phyloP scores from a whole-genome alignment of 192 early-diverging fungal species.

The Backusella macrospora region DNA sequence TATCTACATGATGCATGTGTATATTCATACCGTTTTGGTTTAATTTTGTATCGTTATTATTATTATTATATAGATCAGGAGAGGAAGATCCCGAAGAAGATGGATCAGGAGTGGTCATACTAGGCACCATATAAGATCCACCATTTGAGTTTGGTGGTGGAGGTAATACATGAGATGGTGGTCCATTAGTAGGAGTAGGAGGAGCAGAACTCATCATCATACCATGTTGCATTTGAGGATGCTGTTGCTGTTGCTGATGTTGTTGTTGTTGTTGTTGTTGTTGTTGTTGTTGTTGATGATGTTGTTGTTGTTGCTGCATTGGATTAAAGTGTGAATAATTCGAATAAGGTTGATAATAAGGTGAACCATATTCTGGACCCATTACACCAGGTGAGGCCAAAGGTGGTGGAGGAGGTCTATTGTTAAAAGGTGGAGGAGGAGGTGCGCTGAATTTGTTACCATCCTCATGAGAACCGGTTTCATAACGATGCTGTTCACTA shows the following conservation, averaged over 20 bases:
- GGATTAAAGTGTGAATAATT: slow-evolving; percentile 12
- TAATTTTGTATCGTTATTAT: slow-evolving; percentile 21
- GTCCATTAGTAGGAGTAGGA: slow-evolving; percentile 24
- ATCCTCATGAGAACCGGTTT: slow-evolving; percentile 18
- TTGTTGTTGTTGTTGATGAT: neutral
- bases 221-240: neutral
- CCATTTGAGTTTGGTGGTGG: slow-evolving; percentile 26
- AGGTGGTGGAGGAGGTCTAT: neutral
- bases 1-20: slow-evolving; percentile 21
- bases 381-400: slow-evolving; percentile 22
- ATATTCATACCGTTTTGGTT: neutral
- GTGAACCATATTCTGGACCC: slow-evolving; percentile 24
- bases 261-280: neutral
- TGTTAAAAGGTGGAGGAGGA: slow-evolving; percentile 2
- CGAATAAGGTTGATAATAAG: slow-evolving; percentile 20
- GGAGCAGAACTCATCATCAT: slow-evolving; percentile 37
- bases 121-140: slow-evolving; percentile 42
- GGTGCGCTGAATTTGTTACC: slow-evolving; percentile 20
- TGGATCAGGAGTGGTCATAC: slow-evolving; percentile 37
- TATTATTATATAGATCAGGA: slow-evolving; percentile 42
- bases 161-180: slow-evolving; percentile 1
- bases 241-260: neutral
- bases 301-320: neutral
- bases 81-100: slow-evolving; percentile 40
- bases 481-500: slow-evolving; percentile 17